These are phyloP conservation scores for Periconia sp. DNA, from an alignment of 2,329 filamentous ascomycete genomes.

Conservation along the genomic window DNA sequence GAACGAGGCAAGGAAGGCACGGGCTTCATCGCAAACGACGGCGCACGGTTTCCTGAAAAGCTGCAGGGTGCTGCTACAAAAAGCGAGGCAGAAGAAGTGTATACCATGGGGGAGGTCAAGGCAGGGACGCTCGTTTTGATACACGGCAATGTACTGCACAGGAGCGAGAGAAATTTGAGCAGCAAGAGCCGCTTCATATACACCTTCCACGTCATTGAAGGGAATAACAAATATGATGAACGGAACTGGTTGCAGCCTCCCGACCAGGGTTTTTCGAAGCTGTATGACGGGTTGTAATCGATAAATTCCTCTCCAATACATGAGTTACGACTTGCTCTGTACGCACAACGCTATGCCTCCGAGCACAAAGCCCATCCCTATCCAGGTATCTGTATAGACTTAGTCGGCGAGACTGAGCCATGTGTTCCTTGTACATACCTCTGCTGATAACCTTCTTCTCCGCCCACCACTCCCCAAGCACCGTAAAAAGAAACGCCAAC, in stretches of 20 bases:
- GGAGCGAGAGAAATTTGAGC: constrained; percentile 91
- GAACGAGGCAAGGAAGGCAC: constrained; percentile 40
- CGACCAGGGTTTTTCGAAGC: constrained; percentile 72
- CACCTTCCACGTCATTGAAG: constrained; percentile 96
- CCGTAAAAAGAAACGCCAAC: constrained; percentile 92
- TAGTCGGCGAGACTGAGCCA: constrained; percentile 1
- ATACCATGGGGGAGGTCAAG: constrained; percentile 83
- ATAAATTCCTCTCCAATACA: not conserved
- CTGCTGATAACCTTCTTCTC: constrained; percentile 86
- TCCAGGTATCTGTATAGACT: constrained; percentile 67
- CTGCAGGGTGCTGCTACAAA: constrained; percentile 37
- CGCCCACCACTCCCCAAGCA: constrained; percentile 92
- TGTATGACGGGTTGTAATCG: constrained; percentile 47
- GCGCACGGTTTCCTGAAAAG: constrained; percentile 60
- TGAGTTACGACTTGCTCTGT: constrained; percentile 50
- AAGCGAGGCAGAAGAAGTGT: constrained; percentile 55
- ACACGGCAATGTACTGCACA: constrained; percentile 93
- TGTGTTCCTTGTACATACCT: constrained; percentile 55
- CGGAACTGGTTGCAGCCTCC: constrained; percentile 94
- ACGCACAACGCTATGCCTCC: constrained; percentile 83
- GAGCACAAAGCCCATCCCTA: constrained; percentile 79
- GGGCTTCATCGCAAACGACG: constrained; percentile 63
- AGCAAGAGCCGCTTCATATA: constrained; percentile 89
- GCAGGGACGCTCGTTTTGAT: constrained; percentile 90
- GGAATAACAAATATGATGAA: constrained; percentile 74